A percentile compares a stretch with the other conserved stretches of the same genome.
Conservation (phyloP, 805 yeast species). For the Torulaspora maleeae region DNA sequence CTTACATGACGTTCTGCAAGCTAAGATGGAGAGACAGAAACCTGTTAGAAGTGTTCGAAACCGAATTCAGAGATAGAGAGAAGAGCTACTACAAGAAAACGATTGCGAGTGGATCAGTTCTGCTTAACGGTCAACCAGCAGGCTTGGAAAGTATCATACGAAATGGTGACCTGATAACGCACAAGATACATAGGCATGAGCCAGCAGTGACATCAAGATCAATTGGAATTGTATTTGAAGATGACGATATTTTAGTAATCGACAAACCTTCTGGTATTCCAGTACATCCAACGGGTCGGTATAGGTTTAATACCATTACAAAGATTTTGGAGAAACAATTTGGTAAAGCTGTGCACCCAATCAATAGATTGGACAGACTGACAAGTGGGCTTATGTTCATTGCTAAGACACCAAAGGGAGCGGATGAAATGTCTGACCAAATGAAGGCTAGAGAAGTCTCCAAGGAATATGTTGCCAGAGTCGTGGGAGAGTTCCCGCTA, state of each 20-base stretch:
- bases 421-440: constrained; percentile 69
- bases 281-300: constrained; percentile 90
- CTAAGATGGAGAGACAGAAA: constrained; percentile 85
- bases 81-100: constrained; percentile 58
- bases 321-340: constrained; percentile 69
- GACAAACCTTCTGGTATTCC: constrained; percentile 96
- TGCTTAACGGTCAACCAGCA: constrained; percentile 64
- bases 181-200: constrained; percentile 82
- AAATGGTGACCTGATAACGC: constrained; percentile 81
- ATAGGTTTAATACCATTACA: constrained; percentile 70
- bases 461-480: constrained; percentile 85
- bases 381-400: constrained; percentile 93
- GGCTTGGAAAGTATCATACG: constrained; percentile 56
- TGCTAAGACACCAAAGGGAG: constrained; percentile 75
- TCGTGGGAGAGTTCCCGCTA: constrained; percentile 79
- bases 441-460: constrained; percentile 65
- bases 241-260: constrained; percentile 71
- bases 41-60: constrained; percentile 70
- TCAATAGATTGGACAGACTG: constrained; percentile 82
- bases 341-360: constrained; percentile 68
- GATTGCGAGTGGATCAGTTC: constrained; percentile 61
- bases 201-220: constrained; percentile 65
- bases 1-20: constrained; percentile 88
- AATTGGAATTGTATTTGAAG: constrained; percentile 65
- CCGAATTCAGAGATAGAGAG: constrained; percentile 79